These are phyloP conservation scores for Mycena vulgaris DNA, from an alignment of 768 basidiomycete species.

Conservation along the genomic window DNA sequence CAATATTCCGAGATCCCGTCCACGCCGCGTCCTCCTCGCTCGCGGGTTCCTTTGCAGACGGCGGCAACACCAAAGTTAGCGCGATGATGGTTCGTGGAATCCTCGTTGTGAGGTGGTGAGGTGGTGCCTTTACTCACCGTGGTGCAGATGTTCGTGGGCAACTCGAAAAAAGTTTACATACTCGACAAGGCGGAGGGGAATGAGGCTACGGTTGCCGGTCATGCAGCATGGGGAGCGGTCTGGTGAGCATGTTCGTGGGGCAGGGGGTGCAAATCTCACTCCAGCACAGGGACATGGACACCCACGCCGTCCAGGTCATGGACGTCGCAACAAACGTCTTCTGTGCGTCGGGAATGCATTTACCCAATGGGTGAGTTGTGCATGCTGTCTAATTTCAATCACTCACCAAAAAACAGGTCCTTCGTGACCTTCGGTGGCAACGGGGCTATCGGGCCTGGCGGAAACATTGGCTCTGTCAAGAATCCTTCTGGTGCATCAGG, in stretches of 20 bases:
- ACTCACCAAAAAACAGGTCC: not conserved
- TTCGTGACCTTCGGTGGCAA: slow-evolving; percentile 80
- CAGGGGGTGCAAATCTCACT: not conserved
- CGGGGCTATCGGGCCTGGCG: slow-evolving; percentile 75
- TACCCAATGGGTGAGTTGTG: slow-evolving; percentile 59
- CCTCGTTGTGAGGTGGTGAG: too few relatives aligned
- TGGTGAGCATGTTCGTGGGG: slow-evolving; percentile 60
- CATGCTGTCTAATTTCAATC: not conserved
- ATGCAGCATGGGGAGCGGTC: slow-evolving; percentile 82
- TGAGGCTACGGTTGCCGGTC: slow-evolving; percentile 72
- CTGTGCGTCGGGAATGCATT: slow-evolving; percentile 87
- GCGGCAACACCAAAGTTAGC: slow-evolving; percentile 63
- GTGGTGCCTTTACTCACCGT: slow-evolving; percentile 5
- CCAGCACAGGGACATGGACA: slow-evolving; percentile 53
- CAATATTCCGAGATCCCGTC: slow-evolving; percentile 48
- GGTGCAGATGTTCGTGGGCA: slow-evolving; percentile 84
- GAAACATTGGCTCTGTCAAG: slow-evolving; percentile 66
- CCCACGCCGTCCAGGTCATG: slow-evolving; percentile 74
- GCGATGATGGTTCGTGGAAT: slow-evolving; percentile 67
- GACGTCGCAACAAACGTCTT: slow-evolving; percentile 82
- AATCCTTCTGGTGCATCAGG: slow-evolving; percentile 64
- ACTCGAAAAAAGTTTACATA: slow-evolving; percentile 86
- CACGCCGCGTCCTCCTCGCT: slow-evolving; percentile 50
- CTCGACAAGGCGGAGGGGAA: slow-evolving; percentile 83
- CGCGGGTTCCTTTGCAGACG: slow-evolving; percentile 63